Evolutionary conservation across 2,329 filamentous ascomycete species (phyloP), one percentile per base, ranked within the genome.

Genomic region (Ophiostoma angusticollis): DNA sequence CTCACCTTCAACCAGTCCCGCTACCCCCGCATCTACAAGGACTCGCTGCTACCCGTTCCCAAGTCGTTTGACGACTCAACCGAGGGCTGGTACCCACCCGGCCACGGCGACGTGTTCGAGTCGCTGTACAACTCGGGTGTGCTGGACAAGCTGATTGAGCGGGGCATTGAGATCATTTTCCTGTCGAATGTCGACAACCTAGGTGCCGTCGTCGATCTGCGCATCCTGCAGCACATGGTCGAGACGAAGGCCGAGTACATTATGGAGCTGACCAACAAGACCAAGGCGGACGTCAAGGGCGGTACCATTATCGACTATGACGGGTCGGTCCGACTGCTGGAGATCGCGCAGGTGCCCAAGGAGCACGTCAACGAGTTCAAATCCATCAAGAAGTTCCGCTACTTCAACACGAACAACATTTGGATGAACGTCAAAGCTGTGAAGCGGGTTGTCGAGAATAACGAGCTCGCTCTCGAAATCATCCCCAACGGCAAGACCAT

Each of bases 321-420:
- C 61, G 89, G 89, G 56, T 87, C 84, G 42, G 89, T 93, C 52
- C 87, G 91, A 58, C 81, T 98, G 50, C 82, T 98, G 38, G 91
- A 98, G 71, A 95, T 98, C 55, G 91, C 91, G 12, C 91, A 98
- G 72, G 91, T 98, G 25, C 91, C 91, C 65, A 98, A 96, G 78
- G 86, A 98, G 72, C 91, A 98, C 67, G 84, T 91, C 62, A 96
- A 98, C 68, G 91, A 98, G 70, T 98, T 98, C 84, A 98, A 98
- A 80, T 95, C 87, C 35, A 98, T 98, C 74, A 98, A 98, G 81
- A 98, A 98, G 76, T 98, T 98, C 82, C 95, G 93, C 76, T 98
- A 98, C 79, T 98, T 98, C 81, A 98, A 98, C 78, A 98, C 91
- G 65, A 98, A 98, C 83, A 98, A 98, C 77, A 95, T 98, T 67